Evolutionary conservation across 257 asterid genomes (phyloP), one percentile per base, ranked within the genome.

Genomic region (Phtheirospermum japonicum): DNA sequence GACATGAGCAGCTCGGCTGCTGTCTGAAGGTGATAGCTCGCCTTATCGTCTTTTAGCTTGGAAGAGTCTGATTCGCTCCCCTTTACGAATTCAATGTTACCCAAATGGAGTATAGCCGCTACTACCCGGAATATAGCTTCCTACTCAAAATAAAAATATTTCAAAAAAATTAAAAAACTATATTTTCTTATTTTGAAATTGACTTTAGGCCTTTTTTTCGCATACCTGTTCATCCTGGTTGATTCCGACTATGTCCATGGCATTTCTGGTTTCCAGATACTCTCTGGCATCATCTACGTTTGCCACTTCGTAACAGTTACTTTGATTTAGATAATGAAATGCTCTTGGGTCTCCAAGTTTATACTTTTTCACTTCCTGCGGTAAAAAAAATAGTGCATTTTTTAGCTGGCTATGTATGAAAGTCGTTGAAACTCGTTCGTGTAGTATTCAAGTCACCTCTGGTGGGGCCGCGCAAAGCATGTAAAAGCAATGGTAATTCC

Each of bases 391-490:
- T 17, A 48, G 11, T 6, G 42, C 42, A 2, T n/a, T 42, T 3
- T 2, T 42, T 42, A 48, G 23, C 54, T 4, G 5, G 28, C 12
- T 42, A 34, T 32, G 23, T n/a, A 34, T 48, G 34, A 9, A 7
- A 32, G 39, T 42, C 52, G 26, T 43, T 5, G 43, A 61, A 37
- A 39, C 48, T 62, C 40, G 43, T 51, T 56, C 31, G 13, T 64
- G 40, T 19, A 32, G 19, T 34, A 30, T 64, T 54, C 61, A 59
- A 53, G 42, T 83, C 72, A 91, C 98, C 98, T 89, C 95, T 18
- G 88, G 80, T 7, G 98, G 97, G n/a, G 97, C 97, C 28, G 98
- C 77, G 67, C 98, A 92, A 45, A 92, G 95, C 92, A 92, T 84
- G 76, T 92, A 92, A 60, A 92, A 92, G 73, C 97, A 89, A 71